Percentiles rank a stretch among this genome's conserved stretches.
phyloP scores from a whole-genome alignment of 2,329 filamentous ascomycete species.

The Aspergillus puulaauensis region DNA sequence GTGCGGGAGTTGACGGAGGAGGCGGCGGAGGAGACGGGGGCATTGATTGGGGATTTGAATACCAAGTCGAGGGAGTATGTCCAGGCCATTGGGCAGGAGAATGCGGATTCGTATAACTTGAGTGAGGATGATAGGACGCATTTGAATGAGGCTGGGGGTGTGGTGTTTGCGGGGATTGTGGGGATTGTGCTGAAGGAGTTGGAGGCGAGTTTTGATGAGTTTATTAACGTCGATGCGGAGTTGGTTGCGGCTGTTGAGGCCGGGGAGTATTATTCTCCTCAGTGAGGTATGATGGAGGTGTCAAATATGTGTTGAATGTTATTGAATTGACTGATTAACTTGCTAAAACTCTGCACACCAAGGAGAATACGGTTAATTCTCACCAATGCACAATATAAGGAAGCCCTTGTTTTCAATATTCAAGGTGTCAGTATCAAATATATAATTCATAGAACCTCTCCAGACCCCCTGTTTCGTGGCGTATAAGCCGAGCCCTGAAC shows the following conservation, averaged over 20 bases:
- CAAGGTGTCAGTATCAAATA: too few relatives aligned
- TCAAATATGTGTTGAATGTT: too few relatives aligned
- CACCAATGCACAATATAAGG: too few relatives aligned
- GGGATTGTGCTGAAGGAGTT: constrained; percentile 9
- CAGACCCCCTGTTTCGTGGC: too few relatives aligned
- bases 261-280: constrained; percentile 6
- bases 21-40: constrained; percentile 8
- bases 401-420: too few relatives aligned
- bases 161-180: constrained; percentile 14
- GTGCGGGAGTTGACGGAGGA: constrained; percentile 7
- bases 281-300: too few relatives aligned
- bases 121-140: constrained; percentile 9
- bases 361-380: too few relatives aligned
- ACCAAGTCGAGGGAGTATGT: constrained; percentile 10
- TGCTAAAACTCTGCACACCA: too few relatives aligned
- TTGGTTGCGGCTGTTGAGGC: constrained; percentile 10
- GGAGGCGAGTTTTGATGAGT: constrained; percentile 3
- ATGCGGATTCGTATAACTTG: constrained; percentile 11
- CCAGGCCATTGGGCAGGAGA: constrained; percentile 10
- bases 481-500: constrained; percentile 9
- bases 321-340: too few relatives aligned
- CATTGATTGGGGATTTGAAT: constrained; percentile 13
- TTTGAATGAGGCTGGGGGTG: constrained; percentile 10
- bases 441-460: too few relatives aligned
- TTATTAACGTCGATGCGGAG: constrained; percentile 5